These are phyloP conservation scores for Zea luxurians DNA, from an alignment of 176 grass and related monocot species.

Conservation along the genomic window DNA sequence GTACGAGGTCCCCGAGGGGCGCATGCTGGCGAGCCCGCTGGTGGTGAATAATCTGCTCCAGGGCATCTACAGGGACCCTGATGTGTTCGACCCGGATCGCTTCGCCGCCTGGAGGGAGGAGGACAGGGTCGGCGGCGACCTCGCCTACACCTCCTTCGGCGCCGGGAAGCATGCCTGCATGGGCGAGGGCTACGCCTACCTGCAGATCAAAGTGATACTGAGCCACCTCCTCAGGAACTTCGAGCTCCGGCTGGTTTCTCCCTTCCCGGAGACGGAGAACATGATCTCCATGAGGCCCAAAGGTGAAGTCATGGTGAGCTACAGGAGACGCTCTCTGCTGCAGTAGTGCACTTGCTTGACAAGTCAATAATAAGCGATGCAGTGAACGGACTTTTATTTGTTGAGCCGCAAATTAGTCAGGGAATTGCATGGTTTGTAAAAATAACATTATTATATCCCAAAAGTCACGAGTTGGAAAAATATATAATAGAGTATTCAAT, in stretches of 20 bases:
- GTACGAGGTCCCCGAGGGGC: constrained; percentile 45
- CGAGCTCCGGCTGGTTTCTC: constrained; percentile 58
- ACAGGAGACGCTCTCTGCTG: constrained; percentile 52
- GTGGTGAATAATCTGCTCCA: constrained; percentile 41
- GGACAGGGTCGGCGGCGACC: constrained; percentile 52
- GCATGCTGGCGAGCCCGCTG: constrained; percentile 44
- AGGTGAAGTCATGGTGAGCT: constrained; percentile 57
- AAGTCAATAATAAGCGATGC: background rate
- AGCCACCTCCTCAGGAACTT: constrained; percentile 67
- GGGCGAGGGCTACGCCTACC: constrained; percentile 60
- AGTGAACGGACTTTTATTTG: too few relatives aligned
- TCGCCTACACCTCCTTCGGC: constrained; percentile 60
- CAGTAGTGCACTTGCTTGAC: background rate
- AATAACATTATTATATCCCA: too few relatives aligned
- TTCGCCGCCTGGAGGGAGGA: constrained; percentile 36
- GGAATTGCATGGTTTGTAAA: too few relatives aligned
- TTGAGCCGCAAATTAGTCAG: too few relatives aligned
- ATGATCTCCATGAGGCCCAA: constrained; percentile 56
- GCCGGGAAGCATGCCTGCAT: constrained; percentile 64
- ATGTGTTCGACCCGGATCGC: constrained; percentile 47
- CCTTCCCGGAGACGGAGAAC: constrained; percentile 62
- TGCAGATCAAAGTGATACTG: constrained; percentile 70
- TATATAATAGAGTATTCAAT: too few relatives aligned
- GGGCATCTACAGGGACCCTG: constrained; percentile 38
- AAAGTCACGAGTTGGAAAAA: too few relatives aligned